phyloP scores from a whole-genome alignment of 441 rosid species.

The Arabidopsis hybrid region DNA sequence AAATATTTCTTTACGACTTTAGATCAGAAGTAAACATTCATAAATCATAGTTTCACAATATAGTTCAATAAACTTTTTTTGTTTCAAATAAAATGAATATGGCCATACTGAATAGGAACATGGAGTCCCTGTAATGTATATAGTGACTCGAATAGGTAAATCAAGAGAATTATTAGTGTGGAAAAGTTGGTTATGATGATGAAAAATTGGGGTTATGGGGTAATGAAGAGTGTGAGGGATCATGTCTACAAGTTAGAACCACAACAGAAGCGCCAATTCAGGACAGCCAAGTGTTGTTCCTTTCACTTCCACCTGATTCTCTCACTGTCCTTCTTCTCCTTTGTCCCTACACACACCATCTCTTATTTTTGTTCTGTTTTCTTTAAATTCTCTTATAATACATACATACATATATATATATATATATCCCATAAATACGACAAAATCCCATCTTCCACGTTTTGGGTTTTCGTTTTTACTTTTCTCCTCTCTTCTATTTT shows the following conservation, averaged over 20 bases:
- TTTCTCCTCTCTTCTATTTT: conserved; percentile 23
- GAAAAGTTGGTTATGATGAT: conserved; percentile 18
- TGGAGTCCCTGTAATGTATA: neutral
- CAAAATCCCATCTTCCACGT: conserved; percentile 23
- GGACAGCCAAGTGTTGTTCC: conserved; percentile 42
- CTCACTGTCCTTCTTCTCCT: conserved; percentile 29
- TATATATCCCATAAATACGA: conserved; percentile 13
- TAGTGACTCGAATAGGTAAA: neutral
- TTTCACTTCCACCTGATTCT: conserved; percentile 42
- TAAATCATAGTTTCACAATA: neutral
- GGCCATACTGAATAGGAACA: neutral
- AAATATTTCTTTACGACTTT: neutral
- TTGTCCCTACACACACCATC: conserved; percentile 39
- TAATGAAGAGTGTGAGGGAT: conserved; percentile 37
- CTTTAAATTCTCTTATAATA: neutral
- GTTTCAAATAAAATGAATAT: neutral
- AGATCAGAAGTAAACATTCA: neutral
- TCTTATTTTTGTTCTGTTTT: conserved; percentile 21
- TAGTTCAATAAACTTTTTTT: neutral
- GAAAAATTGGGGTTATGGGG: conserved; percentile 18
- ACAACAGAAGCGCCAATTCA: conserved; percentile 37
- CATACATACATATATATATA: too few relatives aligned
- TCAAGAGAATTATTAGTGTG: neutral
- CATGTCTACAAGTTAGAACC: conserved; percentile 44
- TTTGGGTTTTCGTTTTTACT: conserved; percentile 11